Evolutionary conservation across 1,284 basidiomycete genomes (phyloP), one percentile per base, ranked within the genome.

Genomic region (Pseudozyma thailandica): DNA sequence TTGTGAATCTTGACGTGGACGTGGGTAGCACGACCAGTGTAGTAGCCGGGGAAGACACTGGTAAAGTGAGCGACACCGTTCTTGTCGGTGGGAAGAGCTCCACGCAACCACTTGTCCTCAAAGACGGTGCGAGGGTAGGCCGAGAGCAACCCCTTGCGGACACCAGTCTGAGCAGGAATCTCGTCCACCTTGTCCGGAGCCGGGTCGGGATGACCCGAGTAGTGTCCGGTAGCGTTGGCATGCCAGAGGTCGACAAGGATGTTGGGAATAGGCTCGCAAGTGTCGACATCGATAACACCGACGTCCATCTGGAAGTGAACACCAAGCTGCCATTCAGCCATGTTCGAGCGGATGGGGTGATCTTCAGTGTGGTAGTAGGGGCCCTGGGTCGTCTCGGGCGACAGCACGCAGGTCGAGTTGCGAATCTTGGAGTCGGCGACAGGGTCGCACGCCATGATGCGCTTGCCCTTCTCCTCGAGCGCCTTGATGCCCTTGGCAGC

Each of bases 221-320:
- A 86, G 75, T 84, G 82, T n/a, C 69, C 70, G 6, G 62, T 69
- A 15, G 70, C 75, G 52, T 73, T 81, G 77, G 83, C 82, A 47
- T 83, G 82, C 90, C 90, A 91, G 39, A 91, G 87, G 74, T 91
- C 90, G 21, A 91, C 89, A 26, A 91, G 85, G 33, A 88, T 88
- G 77, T 89, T 87, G 3, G 87, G 85, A 0, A 90, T 84, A 18
- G 90, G 89, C 72, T 88, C 83, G 84, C 90, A 91, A 1, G 89
- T 90, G 71, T 89, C 87, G 8, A 90, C 87, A 72, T 91, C 90
- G 57, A 91, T 89, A 8, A 90, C 87, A 28, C 89, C 89, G 38
- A 91, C 89, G 72, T 91, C 88, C 64, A 90, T 85, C 56, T 73
- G 65, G 73, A 88, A 84, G 28, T 84, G 79, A 7, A 88, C 79